Evolutionary conservation across 2,329 filamentous ascomycete species (phyloP).

Genomic region (Fusarium sterilihyphosum): DNA sequence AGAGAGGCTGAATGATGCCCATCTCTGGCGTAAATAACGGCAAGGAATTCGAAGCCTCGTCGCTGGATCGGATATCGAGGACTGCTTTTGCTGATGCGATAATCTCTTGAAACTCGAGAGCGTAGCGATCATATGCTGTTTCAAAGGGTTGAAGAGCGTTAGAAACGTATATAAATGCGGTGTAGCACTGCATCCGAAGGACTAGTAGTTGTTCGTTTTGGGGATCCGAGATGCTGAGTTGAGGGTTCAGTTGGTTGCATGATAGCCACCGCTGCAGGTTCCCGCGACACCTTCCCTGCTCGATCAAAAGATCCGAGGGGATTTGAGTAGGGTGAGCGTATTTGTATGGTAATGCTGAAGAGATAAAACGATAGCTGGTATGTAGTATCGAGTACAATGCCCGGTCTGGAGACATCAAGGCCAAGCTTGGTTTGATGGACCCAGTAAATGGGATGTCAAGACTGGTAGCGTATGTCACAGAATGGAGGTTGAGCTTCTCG

Average conservation of each 20-base stretch:
- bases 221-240: background rate
- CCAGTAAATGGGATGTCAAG: background rate
- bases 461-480: constrained; percentile 9
- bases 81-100: constrained; percentile 7
- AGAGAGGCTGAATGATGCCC: constrained; percentile 26
- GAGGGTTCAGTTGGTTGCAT: background rate
- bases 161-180: constrained; percentile 12
- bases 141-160: constrained; percentile 17
- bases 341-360: background rate
- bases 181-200: constrained; percentile 21
- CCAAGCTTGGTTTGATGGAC: background rate
- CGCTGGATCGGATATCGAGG: background rate
- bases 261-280: constrained; percentile 17
- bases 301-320: background rate
- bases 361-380: constrained; percentile 12
- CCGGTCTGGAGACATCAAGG: background rate
- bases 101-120: constrained; percentile 22
- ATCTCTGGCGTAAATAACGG: constrained; percentile 17
- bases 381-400: background rate
- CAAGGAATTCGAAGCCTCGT: background rate
- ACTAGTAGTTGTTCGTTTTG: constrained; percentile 12
- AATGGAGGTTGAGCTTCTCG: constrained; percentile 24
- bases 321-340: background rate
- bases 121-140: constrained; percentile 12
- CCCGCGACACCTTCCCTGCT: constrained; percentile 10